Evolutionary conservation across 108 stramenopile species (phyloP).

Genomic region (Seminavis robusta): DNA sequence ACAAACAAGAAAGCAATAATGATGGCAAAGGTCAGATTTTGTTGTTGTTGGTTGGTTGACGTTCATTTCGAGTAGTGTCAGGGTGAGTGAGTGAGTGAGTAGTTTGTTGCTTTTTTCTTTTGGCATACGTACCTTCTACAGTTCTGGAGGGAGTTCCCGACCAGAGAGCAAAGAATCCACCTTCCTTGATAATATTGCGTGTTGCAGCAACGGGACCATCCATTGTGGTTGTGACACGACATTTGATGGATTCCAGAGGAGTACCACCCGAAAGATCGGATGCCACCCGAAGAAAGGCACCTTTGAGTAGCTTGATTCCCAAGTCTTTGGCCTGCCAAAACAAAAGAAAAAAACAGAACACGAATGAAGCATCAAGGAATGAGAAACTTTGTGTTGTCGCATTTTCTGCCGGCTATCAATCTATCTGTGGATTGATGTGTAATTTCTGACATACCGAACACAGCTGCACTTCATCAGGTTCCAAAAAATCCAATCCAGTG

Average conservation of each 20-base stretch:
- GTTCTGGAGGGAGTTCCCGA: slow-evolving; percentile 47
- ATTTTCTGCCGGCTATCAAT: no score
- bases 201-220: slow-evolving; percentile 18
- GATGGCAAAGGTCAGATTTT: no score
- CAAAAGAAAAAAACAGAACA: no score
- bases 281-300: slow-evolving; percentile 50
- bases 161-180: slow-evolving; percentile 36
- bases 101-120: neutral
- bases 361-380: no score
- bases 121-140: slow-evolving; percentile 31
- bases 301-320: no score
- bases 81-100: neutral
- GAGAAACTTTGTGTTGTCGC: no score
- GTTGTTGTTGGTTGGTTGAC: neutral
- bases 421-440: no score
- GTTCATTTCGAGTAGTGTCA: neutral
- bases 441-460: no score
- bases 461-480: no score
- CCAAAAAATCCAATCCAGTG: no score
- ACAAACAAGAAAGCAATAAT: no score
- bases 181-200: slow-evolving; percentile 28
- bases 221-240: slow-evolving; percentile 32
- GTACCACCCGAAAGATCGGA: slow-evolving; percentile 55
- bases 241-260: slow-evolving; percentile 50
- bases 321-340: no score